These are phyloP conservation scores for Phytophthora parvispora DNA, from an alignment of 352 stramenopile genomes.

Conservation along the genomic window DNA sequence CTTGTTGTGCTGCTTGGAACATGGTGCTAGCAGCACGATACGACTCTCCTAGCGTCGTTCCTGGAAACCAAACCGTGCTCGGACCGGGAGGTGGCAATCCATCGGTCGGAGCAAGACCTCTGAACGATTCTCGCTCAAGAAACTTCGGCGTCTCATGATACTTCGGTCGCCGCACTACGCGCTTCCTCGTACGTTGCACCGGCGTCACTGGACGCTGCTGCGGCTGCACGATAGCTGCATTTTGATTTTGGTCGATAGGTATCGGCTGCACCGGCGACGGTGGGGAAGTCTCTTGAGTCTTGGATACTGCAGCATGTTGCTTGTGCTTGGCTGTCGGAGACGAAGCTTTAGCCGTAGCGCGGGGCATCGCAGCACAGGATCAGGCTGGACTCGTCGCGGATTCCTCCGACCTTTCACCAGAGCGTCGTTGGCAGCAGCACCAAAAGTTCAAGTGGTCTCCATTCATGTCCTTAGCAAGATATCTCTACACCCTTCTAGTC, in stretches of 20 bases:
- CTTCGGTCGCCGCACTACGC: constrained; percentile 42
- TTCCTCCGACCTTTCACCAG: constrained; percentile 29
- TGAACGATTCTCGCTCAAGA: constrained; percentile 46
- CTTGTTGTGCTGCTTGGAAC: constrained; percentile 28
- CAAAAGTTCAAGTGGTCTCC: constrained; percentile 9
- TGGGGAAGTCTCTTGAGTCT: background rate
- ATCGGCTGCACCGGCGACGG: background rate
- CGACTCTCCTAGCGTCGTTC: constrained; percentile 35
- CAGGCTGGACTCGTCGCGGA: constrained; percentile 1
- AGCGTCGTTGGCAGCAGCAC: constrained; percentile 6
- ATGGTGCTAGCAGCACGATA: constrained; percentile 59
- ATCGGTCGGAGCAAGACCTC: constrained; percentile 19
- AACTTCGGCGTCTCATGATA: constrained; percentile 61
- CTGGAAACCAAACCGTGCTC: constrained; percentile 17
- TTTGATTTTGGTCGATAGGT: background rate
- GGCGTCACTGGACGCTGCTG: background rate
- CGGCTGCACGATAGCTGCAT: background rate
- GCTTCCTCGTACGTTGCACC: constrained; percentile 37
- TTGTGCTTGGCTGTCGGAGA: constrained; percentile 12
- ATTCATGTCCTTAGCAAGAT: constrained; percentile 5
- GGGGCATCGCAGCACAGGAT: constrained; percentile 16
- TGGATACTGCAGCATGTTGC: background rate
- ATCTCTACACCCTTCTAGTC: constrained; percentile 10
- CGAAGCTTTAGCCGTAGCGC: constrained; percentile 3
- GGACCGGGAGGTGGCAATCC: constrained; percentile 3